A percentile compares a stretch with the other conserved stretches of the same genome.
These are phyloP conservation scores for Fusarium compactum DNA, from an alignment of 2,329 filamentous ascomycete genomes.

Conservation along the genomic window DNA sequence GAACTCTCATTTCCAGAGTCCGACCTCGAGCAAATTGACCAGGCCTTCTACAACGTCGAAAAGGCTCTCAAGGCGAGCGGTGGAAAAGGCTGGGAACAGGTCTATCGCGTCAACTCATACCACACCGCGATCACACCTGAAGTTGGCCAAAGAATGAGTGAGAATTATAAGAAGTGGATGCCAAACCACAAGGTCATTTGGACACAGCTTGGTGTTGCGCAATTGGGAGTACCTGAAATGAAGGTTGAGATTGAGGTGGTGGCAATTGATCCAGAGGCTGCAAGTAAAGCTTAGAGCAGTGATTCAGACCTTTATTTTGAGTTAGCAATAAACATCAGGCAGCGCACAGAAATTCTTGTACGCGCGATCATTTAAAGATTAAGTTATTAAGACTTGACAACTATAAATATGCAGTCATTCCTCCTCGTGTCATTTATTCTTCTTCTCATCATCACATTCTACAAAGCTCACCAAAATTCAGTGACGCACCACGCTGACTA, in stretches of 20 bases:
- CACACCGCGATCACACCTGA: conserved; percentile 56
- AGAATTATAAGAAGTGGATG: conserved; percentile 62
- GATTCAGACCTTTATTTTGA: not conserved
- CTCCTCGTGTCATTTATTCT: not conserved
- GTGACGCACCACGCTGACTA: conserved; percentile 25
- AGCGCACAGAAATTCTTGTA: not conserved
- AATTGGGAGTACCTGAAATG: conserved; percentile 63
- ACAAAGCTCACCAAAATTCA: not conserved
- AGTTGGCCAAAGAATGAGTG: conserved; percentile 53
- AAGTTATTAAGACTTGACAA: not conserved
- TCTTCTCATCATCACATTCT: not conserved
- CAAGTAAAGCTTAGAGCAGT: not conserved
- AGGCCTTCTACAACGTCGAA: conserved; percentile 68
- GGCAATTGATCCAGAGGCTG: conserved; percentile 48
- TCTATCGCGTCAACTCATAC: conserved; percentile 61
- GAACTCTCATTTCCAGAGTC: conserved; percentile 51
- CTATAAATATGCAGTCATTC: not conserved
- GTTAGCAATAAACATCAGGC: not conserved
- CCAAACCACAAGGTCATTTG: conserved; percentile 64
- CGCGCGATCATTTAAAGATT: not conserved
- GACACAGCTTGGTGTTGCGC: conserved; percentile 63
- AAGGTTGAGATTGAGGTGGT: conserved; percentile 67
- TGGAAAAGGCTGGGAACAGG: conserved; percentile 65
- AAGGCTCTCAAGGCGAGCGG: conserved; percentile 61
- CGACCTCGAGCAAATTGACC: conserved; percentile 58